Conservation (phyloP, 345 rosid species). For the Noccaea bulbosa region DNA sequence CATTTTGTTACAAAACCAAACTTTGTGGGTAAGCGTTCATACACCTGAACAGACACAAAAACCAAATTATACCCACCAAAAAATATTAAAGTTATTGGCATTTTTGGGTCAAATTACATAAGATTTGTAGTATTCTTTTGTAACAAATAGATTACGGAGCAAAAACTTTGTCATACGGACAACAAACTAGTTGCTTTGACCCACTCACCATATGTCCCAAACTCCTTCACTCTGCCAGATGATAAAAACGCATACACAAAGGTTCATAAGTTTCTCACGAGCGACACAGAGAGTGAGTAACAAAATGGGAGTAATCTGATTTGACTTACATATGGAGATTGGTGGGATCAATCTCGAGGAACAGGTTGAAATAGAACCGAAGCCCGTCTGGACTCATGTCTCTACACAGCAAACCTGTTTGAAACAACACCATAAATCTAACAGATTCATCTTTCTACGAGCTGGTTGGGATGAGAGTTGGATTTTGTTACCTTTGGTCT, state of each 20-base stretch:
- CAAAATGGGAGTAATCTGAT: too few species aligned
- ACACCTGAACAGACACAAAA: neutral
- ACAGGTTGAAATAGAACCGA: conserved; percentile 76
- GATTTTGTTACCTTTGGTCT: conserved; percentile 66
- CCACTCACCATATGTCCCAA: conserved; percentile 57
- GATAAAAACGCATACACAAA: conserved; percentile 9
- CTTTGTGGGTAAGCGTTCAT: neutral
- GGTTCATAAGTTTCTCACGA: conserved; percentile 10
- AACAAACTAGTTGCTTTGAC: conserved; percentile 43
- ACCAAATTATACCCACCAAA: neutral
- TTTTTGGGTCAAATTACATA: conserved; percentile 21
- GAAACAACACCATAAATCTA: conserved; percentile 28
- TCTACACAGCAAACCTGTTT: conserved; percentile 85
- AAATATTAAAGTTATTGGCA: neutral
- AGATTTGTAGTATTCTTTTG: conserved; percentile 1
- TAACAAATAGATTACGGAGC: conserved; percentile 22
- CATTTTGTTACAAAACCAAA: conserved; percentile 1
- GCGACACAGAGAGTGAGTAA: neutral
- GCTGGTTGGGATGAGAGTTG: neutral
- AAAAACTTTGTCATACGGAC: conserved; percentile 31
- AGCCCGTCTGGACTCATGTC: conserved; percentile 91
- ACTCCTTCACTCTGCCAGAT: conserved; percentile 51
- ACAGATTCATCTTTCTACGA: neutral
- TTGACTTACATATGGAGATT: conserved; percentile 65
- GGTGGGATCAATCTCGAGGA: conserved; percentile 62